These are phyloP conservation scores for Bromus sterilis DNA, from an alignment of 176 grass and related monocot species.

Conservation along the genomic window DNA sequence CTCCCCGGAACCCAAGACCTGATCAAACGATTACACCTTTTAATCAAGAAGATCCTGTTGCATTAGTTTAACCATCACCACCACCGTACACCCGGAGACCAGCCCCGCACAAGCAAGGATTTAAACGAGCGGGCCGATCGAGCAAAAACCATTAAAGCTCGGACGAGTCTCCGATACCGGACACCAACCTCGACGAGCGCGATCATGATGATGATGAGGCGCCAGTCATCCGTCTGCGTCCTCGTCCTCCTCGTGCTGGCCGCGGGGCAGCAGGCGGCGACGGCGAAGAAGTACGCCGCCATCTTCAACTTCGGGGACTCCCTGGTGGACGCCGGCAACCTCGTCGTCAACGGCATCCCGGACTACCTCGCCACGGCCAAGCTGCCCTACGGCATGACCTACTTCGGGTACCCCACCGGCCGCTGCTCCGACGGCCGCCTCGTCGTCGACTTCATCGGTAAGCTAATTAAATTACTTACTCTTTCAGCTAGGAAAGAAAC, in stretches of 20 bases:
- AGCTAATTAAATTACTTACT: neutral
- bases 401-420: constrained; percentile 76
- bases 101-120: neutral
- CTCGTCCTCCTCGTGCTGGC: constrained; percentile 13
- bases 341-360: constrained; percentile 65
- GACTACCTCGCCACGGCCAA: constrained; percentile 58
- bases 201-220: constrained; percentile 20
- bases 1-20: constrained; percentile 5
- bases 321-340: constrained; percentile 72
- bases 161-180: neutral
- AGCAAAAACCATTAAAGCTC: neutral
- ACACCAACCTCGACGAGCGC: neutral
- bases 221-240: neutral
- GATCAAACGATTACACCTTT: constrained; percentile 15
- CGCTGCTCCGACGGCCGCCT: constrained; percentile 82
- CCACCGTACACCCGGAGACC: neutral
- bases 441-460: constrained; percentile 84
- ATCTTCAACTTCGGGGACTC: constrained; percentile 94
- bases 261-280: neutral
- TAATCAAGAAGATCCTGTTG: neutral
- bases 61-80: neutral
- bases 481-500: neutral
- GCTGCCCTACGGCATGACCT: constrained; percentile 67
- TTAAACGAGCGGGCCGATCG: constrained; percentile 4
- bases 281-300: constrained; percentile 52